A percentile compares a stretch with the other conserved stretches of the same genome.
These are phyloP conservation scores for Dendrobium catenatum DNA, from an alignment of 106 monocot species.

Conservation along the genomic window DNA sequence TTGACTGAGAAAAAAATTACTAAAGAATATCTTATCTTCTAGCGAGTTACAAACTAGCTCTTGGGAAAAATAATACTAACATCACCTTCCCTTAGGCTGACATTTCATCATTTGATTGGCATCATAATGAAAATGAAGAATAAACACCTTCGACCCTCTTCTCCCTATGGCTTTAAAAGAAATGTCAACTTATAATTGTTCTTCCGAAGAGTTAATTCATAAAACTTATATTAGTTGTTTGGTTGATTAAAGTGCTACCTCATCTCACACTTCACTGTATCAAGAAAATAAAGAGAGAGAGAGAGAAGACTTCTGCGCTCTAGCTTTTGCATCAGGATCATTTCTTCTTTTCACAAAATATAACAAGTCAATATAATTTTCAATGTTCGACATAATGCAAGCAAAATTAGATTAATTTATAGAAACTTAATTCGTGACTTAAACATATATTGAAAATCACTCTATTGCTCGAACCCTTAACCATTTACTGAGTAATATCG, in stretches of 20 bases:
- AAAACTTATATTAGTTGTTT: not conserved
- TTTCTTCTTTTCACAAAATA: not conserved
- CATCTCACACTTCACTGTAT: not conserved
- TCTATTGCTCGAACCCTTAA: too few species aligned
- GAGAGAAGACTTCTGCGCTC: not conserved
- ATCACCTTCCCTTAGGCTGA: not conserved
- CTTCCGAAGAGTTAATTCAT: not conserved
- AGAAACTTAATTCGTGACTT: too few species aligned
- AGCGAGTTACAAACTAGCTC: not conserved
- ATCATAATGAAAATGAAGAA: not conserved
- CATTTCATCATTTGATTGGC: not conserved
- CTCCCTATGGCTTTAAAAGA: not conserved
- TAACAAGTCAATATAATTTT: not conserved
- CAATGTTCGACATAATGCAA: too few species aligned
- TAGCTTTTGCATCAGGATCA: not conserved
- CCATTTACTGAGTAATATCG: too few species aligned
- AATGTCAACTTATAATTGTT: not conserved
- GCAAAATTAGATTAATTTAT: too few species aligned
- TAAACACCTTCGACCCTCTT: not conserved
- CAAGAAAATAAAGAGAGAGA: not conserved
- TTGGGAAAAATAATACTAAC: not conserved
- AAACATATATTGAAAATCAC: too few species aligned
- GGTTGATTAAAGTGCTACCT: not conserved
- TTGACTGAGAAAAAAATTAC: not conserved
- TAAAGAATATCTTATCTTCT: not conserved